Conservation (phyloP, 768 basidiomycete species). For the Rhizopogon vulgaris region DNA sequence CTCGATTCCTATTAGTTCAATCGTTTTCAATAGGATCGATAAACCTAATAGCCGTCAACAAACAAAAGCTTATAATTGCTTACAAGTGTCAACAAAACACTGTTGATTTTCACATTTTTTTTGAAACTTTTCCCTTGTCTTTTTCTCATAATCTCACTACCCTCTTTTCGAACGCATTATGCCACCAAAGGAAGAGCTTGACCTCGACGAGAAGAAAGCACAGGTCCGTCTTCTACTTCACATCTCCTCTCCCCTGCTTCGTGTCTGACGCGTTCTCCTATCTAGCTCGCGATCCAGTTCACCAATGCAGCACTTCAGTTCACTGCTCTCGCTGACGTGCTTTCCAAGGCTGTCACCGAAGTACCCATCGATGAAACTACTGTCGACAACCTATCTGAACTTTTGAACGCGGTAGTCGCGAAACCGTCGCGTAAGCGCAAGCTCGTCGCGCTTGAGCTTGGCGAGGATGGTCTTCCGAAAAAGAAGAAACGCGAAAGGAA, state of each 20-base stretch:
- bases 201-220: constrained; percentile 22
- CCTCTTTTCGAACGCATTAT: constrained; percentile 16
- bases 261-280: constrained; percentile 10
- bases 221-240: constrained; percentile 17
- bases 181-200: constrained; percentile 23
- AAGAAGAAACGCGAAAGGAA: constrained; percentile 45
- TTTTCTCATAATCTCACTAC: constrained; percentile 8
- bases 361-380: constrained; percentile 25
- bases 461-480: constrained; percentile 33
- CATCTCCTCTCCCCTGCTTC: constrained; percentile 7
- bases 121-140: constrained; percentile 35
- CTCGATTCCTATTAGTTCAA: constrained; percentile 25
- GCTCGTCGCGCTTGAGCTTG: constrained; percentile 22
- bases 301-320: constrained; percentile 57
- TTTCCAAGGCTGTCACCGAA: constrained; percentile 43
- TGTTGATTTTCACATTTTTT: constrained; percentile 28
- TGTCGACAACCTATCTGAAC: constrained; percentile 16
- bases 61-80: constrained; percentile 34
- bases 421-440: constrained; percentile 49
- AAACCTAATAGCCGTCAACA: constrained; percentile 33
- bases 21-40: constrained; percentile 26
- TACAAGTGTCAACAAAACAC: constrained; percentile 28
- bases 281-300: constrained; percentile 52
- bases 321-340: constrained; percentile 54
- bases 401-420: constrained; percentile 23